phyloP scores from a whole-genome alignment of 176 grass and related monocot species.

The Poa annua region DNA sequence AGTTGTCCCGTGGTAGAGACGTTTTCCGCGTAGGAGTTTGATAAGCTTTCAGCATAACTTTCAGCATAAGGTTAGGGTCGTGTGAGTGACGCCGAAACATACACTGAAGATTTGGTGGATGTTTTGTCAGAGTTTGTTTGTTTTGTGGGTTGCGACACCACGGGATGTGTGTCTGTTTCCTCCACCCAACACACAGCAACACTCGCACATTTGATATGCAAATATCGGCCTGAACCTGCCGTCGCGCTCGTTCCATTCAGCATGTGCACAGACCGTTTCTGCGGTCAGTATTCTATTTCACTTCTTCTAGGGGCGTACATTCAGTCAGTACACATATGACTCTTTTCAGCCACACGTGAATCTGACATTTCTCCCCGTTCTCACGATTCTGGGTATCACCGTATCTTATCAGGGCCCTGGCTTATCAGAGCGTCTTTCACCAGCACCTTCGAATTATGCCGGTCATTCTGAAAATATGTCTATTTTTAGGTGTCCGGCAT shows the following conservation, averaged over 20 bases:
- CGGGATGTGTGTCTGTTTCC: too few species aligned
- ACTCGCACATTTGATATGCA: neutral
- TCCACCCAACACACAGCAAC: neutral
- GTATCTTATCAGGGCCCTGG: constrained; percentile 28
- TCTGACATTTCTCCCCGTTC: neutral
- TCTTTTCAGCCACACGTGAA: neutral
- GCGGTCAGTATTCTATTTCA: neutral
- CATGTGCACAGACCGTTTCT: neutral
- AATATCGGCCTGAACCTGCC: neutral
- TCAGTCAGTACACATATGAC: neutral
- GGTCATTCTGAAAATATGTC: too few species aligned
- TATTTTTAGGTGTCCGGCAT: too few species aligned
- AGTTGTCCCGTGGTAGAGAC: neutral
- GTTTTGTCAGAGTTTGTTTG: neutral
- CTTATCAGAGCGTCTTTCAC: constrained; percentile 34
- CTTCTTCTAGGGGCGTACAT: neutral
- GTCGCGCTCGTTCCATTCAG: neutral
- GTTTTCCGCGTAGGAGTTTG: neutral
- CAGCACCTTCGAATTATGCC: too few species aligned
- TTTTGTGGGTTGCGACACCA: too few species aligned
- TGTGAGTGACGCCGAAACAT: neutral
- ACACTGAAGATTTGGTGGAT: neutral
- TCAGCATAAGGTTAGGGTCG: neutral
- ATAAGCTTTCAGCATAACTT: constrained; percentile 28
- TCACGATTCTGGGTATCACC: neutral